Evolutionary conservation across 495 filamentous ascomycete species (phyloP), one percentile per base, ranked within the genome.

Genomic region (Aspergillus hancockii): DNA sequence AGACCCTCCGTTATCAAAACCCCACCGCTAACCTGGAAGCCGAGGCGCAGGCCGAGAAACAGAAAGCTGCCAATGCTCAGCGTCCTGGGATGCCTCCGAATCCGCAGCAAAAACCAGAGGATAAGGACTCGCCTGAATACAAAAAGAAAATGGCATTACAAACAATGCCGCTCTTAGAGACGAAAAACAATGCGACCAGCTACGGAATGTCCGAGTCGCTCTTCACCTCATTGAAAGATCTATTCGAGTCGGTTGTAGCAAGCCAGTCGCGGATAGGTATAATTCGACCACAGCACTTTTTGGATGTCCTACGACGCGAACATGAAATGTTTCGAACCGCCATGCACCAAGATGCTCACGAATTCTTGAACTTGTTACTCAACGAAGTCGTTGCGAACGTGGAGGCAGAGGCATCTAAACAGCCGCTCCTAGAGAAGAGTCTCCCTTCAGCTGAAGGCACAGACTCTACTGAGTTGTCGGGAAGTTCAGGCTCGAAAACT

Each of bases 311-410:
- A 61, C 90, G 92, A 67, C 83, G 90, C 28, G 91, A 98, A 61
- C 93, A 98, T 68, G 95, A 98, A 70, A 96, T 97, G 92, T 98
- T 98, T 63, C 89, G 92, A 49, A 90, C 89, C 38, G 88, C 92
- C 22, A 95, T 97, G 90, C 94, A 98, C 72, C 94, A 98, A 73
- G 94, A 98, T 76, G 94, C 94, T 7, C 94, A 98, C 67, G 94
- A 98, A 63, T 98, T 98, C 66, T 83, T 97, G 59, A 96, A 96
- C 59, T 79, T 97, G 14, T 83, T 98, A 2, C 81, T 98, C n/a
- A 98, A 98, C 67, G 88, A 97, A 65, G 92, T 98, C 16, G 93
- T 98, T 32, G 85, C 91, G 13, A 95, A 95, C 66, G 92, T 98
- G 18, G 95, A 98, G 71, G 84, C 84, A 10, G 89, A 92, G 65